Evolutionary conservation across 371 early-diverging fungal genomes (phyloP).

Genomic region (Syncephalastrum sp.): DNA sequence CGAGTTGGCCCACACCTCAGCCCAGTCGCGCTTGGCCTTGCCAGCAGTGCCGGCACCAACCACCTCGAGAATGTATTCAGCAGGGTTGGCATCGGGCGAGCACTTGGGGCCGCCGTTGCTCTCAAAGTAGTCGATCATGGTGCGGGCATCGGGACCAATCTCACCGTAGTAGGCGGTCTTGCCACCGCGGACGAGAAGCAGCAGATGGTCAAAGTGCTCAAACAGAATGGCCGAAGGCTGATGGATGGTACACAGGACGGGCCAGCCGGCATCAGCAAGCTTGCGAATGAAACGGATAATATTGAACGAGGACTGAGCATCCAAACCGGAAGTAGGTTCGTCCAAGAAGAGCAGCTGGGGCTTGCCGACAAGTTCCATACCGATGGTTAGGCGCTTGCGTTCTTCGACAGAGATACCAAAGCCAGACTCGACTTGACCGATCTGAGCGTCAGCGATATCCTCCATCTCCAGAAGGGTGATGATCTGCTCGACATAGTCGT

Average conservation of each 20-base stretch:
- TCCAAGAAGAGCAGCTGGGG: conserved; percentile 77
- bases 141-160: conserved; percentile 52
- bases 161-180: conserved; percentile 60
- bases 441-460: conserved; percentile 50
- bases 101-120: conserved; percentile 54
- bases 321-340: conserved; percentile 81
- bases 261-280: too few relatives aligned
- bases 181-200: conserved; percentile 29
- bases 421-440: conserved; percentile 46
- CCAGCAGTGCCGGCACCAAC: conserved; percentile 52
- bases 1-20: conserved; percentile 50
- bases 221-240: too few relatives aligned
- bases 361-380: conserved; percentile 68
- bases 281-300: conserved; percentile 63
- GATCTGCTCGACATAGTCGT: conserved; percentile 34
- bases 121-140: conserved; percentile 61
- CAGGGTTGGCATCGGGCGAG: conserved; percentile 59
- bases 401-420: conserved; percentile 63
- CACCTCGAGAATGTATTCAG: conserved; percentile 68
- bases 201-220: too few relatives aligned
- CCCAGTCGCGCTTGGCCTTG: conserved; percentile 52
- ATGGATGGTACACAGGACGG: too few relatives aligned
- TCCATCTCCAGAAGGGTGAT: conserved; percentile 60
- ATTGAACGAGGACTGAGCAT: conserved; percentile 64
- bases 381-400: conserved; percentile 66